phyloP scores from a whole-genome alignment of 495 filamentous ascomycete genomes.

The Platismatia glauca region DNA sequence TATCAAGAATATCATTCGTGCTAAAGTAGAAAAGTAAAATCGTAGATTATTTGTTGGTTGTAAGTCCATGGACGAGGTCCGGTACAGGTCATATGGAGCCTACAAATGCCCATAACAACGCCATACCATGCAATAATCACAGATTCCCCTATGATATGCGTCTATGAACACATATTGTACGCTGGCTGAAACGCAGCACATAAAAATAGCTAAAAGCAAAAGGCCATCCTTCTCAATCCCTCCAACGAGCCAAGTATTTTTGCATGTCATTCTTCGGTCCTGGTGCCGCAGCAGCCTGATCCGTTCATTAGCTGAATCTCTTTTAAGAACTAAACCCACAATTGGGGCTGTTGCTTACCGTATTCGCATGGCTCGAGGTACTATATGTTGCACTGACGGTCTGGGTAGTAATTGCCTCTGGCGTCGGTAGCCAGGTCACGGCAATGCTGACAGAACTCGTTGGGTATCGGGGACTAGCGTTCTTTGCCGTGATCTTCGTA shows the following conservation, averaged over 20 bases:
- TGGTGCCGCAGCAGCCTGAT: slow-evolving; percentile 37
- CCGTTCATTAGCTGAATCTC: slow-evolving; percentile 15
- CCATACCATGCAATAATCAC: not conserved
- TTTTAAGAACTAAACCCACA: not conserved
- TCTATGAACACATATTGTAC: not conserved
- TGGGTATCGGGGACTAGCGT: slow-evolving; percentile 48
- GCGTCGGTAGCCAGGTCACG: slow-evolving; percentile 44
- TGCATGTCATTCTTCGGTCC: slow-evolving; percentile 47
- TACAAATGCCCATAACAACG: slow-evolving; percentile 6
- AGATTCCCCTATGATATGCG: not conserved
- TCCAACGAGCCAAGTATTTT: slow-evolving; percentile 51
- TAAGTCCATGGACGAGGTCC: not conserved
- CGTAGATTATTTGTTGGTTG: not conserved
- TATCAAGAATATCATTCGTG: not conserved
- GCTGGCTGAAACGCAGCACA: slow-evolving; percentile 13
- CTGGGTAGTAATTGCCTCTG: slow-evolving; percentile 52
- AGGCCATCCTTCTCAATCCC: slow-evolving; percentile 34
- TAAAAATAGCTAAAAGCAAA: not conserved
- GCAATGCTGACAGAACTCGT: slow-evolving; percentile 54
- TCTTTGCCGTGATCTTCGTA: slow-evolving; percentile 53
- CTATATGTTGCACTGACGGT: slow-evolving; percentile 50
- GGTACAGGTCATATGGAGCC: not conserved
- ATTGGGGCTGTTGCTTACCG: slow-evolving; percentile 40
- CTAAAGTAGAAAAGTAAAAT: not conserved
- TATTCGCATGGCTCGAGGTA: slow-evolving; percentile 50